Evolutionary conservation across 2,329 filamentous ascomycete genomes (phyloP).

Genomic region (Aureobasidium sp.): DNA sequence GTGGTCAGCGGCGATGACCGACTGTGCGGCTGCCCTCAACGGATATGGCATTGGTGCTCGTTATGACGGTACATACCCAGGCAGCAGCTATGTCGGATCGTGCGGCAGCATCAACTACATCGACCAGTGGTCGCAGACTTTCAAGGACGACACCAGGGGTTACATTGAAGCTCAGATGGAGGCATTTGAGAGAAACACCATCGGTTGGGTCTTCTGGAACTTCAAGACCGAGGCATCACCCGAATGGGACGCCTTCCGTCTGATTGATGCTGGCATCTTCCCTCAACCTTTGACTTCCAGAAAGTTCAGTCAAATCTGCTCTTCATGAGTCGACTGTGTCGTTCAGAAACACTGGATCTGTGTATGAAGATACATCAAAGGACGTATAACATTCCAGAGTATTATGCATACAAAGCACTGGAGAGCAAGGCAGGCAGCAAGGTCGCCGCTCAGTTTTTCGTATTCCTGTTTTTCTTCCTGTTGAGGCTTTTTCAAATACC

Average conservation of each 20-base stretch:
- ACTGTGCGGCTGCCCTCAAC: constrained; percentile 47
- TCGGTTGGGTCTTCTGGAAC: constrained; percentile 52
- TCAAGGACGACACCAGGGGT: constrained; percentile 41
- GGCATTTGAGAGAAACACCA: constrained; percentile 44
- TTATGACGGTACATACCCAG: constrained; percentile 50
- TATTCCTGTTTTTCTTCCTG: neutral
- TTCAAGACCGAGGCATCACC: constrained; percentile 48
- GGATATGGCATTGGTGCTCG: constrained; percentile 50
- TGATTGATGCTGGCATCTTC: constrained; percentile 47
- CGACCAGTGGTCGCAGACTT: constrained; percentile 40
- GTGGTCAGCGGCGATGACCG: constrained; percentile 62
- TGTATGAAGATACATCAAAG: neutral
- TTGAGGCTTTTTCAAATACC: neutral
- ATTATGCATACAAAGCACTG: neutral
- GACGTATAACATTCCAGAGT: neutral
- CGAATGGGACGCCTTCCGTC: constrained; percentile 48
- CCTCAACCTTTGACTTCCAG: constrained; percentile 36
- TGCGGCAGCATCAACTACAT: constrained; percentile 48
- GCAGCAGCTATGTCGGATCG: constrained; percentile 44
- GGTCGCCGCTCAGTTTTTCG: neutral
- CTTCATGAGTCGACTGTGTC: constrained; percentile 17
- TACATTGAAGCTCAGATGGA: constrained; percentile 52
- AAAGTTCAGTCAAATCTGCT: constrained; percentile 26
- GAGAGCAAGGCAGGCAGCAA: neutral
- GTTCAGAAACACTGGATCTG: constrained; percentile 3